phyloP scores from a whole-genome alignment of 495 filamentous ascomycete species.

The Talaromyces thailandensis region DNA sequence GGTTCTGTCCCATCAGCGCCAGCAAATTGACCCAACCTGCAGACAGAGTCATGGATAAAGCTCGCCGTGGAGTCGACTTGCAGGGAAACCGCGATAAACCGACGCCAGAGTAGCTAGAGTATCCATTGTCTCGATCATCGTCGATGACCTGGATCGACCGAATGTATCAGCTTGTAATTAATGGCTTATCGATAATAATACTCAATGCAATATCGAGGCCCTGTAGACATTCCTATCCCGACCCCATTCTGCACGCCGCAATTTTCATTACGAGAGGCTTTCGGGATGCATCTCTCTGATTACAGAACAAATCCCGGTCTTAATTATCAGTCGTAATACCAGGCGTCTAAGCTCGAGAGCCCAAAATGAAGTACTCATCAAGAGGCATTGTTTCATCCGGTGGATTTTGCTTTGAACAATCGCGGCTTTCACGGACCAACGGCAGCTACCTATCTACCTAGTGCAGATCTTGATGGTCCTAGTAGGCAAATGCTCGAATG shows the following conservation, averaged over 20 bases:
- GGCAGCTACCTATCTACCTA: neutral
- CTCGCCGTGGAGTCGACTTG: neutral
- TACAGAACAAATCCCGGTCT: neutral
- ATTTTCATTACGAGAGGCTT: neutral
- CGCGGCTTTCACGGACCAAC: neutral
- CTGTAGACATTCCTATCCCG: neutral
- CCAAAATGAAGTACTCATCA: neutral
- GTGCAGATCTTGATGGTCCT: neutral
- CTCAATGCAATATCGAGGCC: neutral
- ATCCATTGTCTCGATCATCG: neutral
- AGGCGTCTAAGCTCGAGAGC: neutral
- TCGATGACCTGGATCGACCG: neutral
- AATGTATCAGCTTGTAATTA: neutral
- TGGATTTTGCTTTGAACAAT: neutral
- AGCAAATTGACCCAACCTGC: neutral
- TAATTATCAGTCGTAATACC: neutral
- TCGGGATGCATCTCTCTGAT: neutral
- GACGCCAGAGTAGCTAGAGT: neutral
- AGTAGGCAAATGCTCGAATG: neutral
- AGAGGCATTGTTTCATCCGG: neutral
- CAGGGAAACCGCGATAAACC: neutral
- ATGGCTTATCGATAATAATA: neutral
- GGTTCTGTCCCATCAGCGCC: neutral
- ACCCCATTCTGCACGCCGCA: neutral
- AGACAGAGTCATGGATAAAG: neutral